phyloP scores from a whole-genome alignment of 345 rosid species.

The Populus nigra region DNA sequence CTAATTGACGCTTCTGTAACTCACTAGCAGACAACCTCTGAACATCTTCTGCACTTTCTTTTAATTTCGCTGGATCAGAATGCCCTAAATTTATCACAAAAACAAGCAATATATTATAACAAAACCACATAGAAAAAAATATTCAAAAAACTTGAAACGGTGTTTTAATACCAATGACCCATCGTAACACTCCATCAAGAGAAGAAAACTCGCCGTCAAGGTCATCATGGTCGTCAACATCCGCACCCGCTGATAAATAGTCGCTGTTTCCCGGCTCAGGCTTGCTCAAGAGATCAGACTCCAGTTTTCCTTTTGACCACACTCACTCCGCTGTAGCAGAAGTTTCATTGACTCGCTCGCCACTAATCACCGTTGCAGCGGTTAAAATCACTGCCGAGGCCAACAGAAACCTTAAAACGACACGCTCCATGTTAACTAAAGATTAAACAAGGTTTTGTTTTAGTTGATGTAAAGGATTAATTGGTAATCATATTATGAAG shows the following conservation, averaged over 20 bases:
- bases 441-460: not conserved
- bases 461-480: not conserved
- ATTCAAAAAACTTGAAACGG: not conserved
- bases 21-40: conserved; percentile 61
- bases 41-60: conserved; percentile 67
- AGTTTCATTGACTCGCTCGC: conserved; percentile 46
- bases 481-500: not conserved
- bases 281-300: conserved; percentile 51
- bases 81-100: conserved; percentile 48
- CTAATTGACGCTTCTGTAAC: conserved; percentile 69
- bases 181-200: conserved; percentile 86
- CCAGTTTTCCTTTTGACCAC: conserved; percentile 71
- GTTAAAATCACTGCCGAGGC: conserved; percentile 6
- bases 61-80: conserved; percentile 76
- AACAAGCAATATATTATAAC: not conserved
- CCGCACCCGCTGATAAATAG: conserved; percentile 33
- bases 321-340: conserved; percentile 38
- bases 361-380: conserved; percentile 1
- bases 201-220: conserved; percentile 91
- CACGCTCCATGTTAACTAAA: not conserved
- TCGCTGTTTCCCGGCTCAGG: conserved; percentile 34
- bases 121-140: not conserved
- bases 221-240: conserved; percentile 45
- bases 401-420: not conserved
- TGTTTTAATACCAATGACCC: conserved; percentile 68